Evolutionary conservation across 2,329 filamentous ascomycete genomes (phyloP), one percentile per base, ranked within the genome.

Genomic region (Penicillium oxalicum): DNA sequence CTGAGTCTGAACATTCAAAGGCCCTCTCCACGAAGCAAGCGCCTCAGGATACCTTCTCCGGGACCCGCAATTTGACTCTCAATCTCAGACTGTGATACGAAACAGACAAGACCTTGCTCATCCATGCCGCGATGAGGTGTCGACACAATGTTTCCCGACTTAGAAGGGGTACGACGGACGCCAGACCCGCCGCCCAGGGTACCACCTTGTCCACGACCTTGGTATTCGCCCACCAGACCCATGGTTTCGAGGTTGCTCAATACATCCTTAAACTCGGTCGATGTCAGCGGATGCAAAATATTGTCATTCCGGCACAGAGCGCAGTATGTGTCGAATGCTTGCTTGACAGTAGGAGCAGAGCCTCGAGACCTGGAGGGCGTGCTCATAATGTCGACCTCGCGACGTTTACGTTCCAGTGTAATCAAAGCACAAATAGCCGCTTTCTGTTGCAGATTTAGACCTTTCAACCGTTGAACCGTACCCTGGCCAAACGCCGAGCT

Each of bases 371-470:
- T 88, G 8, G 82, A 83, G 0, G 85, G 84, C 1, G 85, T 76
- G 39, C 58, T 61, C 43, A 65, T 67, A 9, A 71, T 56, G 26
- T 73, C 67, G n/a, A 62, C 51, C 36, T 83, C 35, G 61, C 72
- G 60, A 72, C 80, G 48, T 54, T 82, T 83, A 60, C 86, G 88
- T 67, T 96, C 91, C n/a, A 93, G 81, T 2, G 89, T 88, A 35
- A 91, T 79, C 11, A 98, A 77, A 0, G 91, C 83, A 71, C 93
- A 98, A 8, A 98, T 77, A 0, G 91, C 90, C 4, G 91, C 93
- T 68, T 95, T 97, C 69, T 98, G 93, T 65, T 98, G 94, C 2
- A 98, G 78, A 65, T 97, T 98, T 48, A 98, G 80, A 4, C 84
- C 83, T 67, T 87, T 86, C 11, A 98, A 81, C 49, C 93, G 82